Base-by-base conservation (phyloP, 2,329 filamentous ascomycete genomes). In the Talaromyces sp. region DNA sequence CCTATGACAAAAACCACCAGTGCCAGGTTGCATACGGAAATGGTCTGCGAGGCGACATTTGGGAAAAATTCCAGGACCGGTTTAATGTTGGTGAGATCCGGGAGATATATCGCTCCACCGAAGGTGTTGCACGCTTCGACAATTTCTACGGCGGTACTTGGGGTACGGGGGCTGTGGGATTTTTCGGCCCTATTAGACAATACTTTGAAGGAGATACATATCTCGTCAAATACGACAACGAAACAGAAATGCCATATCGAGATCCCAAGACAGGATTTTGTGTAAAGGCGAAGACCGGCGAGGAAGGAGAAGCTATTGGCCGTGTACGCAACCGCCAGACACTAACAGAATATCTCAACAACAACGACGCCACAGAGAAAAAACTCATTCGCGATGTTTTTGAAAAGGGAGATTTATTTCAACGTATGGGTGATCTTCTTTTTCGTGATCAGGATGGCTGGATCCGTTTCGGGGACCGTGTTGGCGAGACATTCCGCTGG, bases 401-500 rank as follows among this genome's bases (percentile, higher is more conserved):
- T 60, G 61, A 69, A 58, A 79, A 80, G 57, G 78, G 78, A 0
- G 78, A 80, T 63, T 21, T 75, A 17, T 80, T 74, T 61, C 77
- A 80, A 60, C 73, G 76, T 32, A 79, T 75, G 54, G 78, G 78
- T 3, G 78, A 80, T 65, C 58, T 80, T n/a, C 64, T 80, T 10
- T 66, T 78, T 5, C 73, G 72, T 38, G 76, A 80, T 51, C 54
- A 64, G 1, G 68, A 70, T 19, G 77, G 78, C 0, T 80, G 78
- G 75, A 67, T 81, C 3, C 72, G 70, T 19, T 81, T 81, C 63
- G 73, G 78, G 54, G 79, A 81, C 51, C 73, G 73, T 1, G 72
- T 75, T 53, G 73, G 73, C n/a, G 73, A 75, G 61, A 91, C 88
- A 0, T 91, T 87, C 73, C 81, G 88, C 32, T 90, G 88, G 88